These are phyloP conservation scores for Lachancea mirantina DNA, from an alignment of 805 yeast species.

Conservation along the genomic window DNA sequence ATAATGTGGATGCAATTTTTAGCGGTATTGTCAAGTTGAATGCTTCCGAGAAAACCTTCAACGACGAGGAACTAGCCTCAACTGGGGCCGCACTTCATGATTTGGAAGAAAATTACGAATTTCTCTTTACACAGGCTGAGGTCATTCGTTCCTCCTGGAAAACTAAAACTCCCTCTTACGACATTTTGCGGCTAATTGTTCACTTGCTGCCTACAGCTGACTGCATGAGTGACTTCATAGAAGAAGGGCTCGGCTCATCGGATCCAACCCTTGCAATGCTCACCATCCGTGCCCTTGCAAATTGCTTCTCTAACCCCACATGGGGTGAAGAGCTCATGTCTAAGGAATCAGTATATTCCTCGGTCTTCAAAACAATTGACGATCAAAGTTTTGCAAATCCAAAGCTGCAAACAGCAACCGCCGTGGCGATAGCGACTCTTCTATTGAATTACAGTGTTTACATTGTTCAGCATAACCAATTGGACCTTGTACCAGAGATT, in stretches of 20 bases:
- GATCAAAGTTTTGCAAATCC: conserved; percentile 20
- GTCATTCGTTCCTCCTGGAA: conserved; percentile 41
- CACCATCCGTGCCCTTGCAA: conserved; percentile 50
- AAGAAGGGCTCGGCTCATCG: conserved; percentile 33
- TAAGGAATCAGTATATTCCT: conserved; percentile 30
- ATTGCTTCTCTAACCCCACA: conserved; percentile 39
- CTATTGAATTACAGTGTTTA: conserved; percentile 43
- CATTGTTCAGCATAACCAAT: conserved; percentile 26
- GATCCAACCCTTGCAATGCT: conserved; percentile 37
- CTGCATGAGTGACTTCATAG: conserved; percentile 35
- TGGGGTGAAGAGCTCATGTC: conserved; percentile 44
- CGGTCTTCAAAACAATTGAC: conserved; percentile 34
- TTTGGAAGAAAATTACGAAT: conserved; percentile 28
- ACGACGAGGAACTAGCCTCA: conserved; percentile 27
- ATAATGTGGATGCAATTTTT: conserved; percentile 35
- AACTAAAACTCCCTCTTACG: conserved; percentile 50
- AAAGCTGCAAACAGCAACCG: conserved; percentile 25
- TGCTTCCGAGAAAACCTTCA: conserved; percentile 42
- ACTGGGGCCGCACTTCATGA: conserved; percentile 30
- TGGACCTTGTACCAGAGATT: conserved; percentile 27
- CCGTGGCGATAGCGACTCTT: conserved; percentile 43
- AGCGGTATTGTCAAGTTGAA: conserved; percentile 74
- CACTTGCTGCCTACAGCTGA: conserved; percentile 35
- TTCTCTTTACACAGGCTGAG: conserved; percentile 32
- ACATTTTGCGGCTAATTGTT: conserved; percentile 48